Base-by-base conservation (phyloP, 257 asterid genomes). In the Sherardia arvensis region DNA sequence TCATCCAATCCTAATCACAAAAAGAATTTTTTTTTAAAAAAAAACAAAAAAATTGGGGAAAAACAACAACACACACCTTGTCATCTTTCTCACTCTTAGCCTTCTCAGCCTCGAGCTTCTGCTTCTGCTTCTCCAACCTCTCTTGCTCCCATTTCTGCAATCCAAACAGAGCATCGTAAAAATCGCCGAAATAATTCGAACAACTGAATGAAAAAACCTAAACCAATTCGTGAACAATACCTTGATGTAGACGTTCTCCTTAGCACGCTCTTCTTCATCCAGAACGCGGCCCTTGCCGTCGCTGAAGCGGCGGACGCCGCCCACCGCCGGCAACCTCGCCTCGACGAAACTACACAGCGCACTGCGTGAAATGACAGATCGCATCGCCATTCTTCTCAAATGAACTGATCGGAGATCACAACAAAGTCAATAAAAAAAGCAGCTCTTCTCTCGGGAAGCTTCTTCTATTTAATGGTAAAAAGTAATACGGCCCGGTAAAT, bases 261-360 rank as follows among this genome's bases (percentile, higher is more conserved):
- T 76, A 47, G 97, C 99, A 28, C 83, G 95, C 78, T 86, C 91
- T 80, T 92, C 97, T 74, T 92, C 98, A 21, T 84, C 76, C 63
- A 91, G 81, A 8, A 91, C 54, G 1, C 98, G 88, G 23, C 94
- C 98, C 68, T 74, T 79, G 34, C 49, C 72, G n/a, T 87, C 90
- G 71, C 85, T 66, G 74, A 80, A 81, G 71, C 72, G 84, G 56
- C 84, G 90, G 59, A 55, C 77, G 62, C 72, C 74, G 32, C 76
- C 69, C 59, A 58, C 33, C 17, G 86, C 66, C 64, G 83, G 58
- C 66, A 84, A 68, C 70, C 73, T 75, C 29, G 73, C 71, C 69
- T 74, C 79, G 84, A 69, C 75, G 4, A 78, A 64, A 78, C 83
- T 73, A 65, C 57, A 62, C 3, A 70, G 9, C 60, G 68, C 76